Conservation (phyloP, 495 filamentous ascomycete species). For the Xylaria castorea region DNA sequence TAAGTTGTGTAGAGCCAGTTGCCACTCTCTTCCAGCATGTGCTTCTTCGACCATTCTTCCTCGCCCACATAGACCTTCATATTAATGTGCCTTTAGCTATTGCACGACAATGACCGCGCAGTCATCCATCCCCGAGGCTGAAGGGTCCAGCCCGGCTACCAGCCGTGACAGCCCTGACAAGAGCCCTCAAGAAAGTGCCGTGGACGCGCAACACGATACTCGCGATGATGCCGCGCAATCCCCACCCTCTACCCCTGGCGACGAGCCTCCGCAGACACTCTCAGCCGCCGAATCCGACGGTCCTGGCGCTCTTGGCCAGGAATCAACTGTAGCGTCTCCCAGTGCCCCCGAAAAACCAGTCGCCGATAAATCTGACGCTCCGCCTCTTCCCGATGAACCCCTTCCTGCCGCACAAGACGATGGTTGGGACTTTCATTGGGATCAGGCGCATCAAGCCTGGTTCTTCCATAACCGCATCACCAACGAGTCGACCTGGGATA, state of each 20-base stretch:
- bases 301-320: conserved; percentile 41
- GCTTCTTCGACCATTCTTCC: background rate
- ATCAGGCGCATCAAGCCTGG: conserved; percentile 69
- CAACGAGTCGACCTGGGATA: conserved; percentile 81
- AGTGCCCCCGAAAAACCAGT: conserved; percentile 2
- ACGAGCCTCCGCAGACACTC: conserved; percentile 8
- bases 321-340: conserved; percentile 31
- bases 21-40: conserved; percentile 22
- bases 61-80: conserved; percentile 3
- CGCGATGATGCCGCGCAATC: conserved; percentile 18
- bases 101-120: conserved; percentile 6
- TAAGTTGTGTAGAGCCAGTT: conserved; percentile 9
- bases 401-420: conserved; percentile 64
- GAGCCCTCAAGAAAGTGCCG: background rate
- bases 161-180: background rate
- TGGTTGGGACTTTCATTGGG: conserved; percentile 90
- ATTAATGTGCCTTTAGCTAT: conserved; percentile 16
- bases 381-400: conserved; percentile 51
- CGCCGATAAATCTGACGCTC: conserved; percentile 37
- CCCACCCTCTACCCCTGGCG: background rate
- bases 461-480: conserved; percentile 94
- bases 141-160: background rate
- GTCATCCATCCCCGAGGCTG: conserved; percentile 3
- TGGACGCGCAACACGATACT: background rate
- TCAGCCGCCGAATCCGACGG: conserved; percentile 9